Evolutionary conservation across 2,329 filamentous ascomycete genomes (phyloP), one percentile per base, ranked within the genome.

Genomic region (Fusarium brachygibbosum): DNA sequence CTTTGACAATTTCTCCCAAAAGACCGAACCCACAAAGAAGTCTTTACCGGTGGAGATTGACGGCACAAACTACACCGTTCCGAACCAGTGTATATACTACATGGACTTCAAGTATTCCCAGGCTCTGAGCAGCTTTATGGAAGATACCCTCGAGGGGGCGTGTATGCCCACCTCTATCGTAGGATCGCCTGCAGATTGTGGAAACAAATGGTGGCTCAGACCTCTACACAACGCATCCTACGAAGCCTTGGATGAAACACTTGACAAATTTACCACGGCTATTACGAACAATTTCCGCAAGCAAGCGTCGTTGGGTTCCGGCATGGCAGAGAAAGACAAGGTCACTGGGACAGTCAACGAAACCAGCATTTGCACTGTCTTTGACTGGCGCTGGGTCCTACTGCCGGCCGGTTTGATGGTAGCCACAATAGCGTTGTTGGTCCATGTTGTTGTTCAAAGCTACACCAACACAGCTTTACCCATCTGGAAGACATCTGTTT

Each of bases 331-430:
- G 0, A 19, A 12, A 1, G 56, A 52, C 5, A 17, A 19, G 2
- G 38, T 37, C 3, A 13, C 13, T 0, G 58, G 58, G 1, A 8
- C n/a, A 16, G 58, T 49, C 3, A 38, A 49, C 25, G 56, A 61
- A 19, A 61, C 41, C 11, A 32, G 38, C 8, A 38, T 62, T 1
- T 62, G 58, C 1, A 62, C 58, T 2, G 45, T 53, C 4, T 62
- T 62, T 29, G 56, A 62, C 2, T 62, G 58, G 58, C 56, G 45
- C 0, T 62, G 58, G 58, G 28, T 62, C 17, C 5, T 62, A 7
- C 12, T 62, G 6, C 56, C 56, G 2, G 56, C 45, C 7, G 21
- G n/a, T 1, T 21, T 62, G 13, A n/a, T 62, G 45, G 21, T 13
- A 11, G 28, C 45, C 11, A 62, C 58, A 4, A 34, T 34, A 32